Evolutionary conservation across 139 green algal genomes (phyloP).

Genomic region (Chlamydomonas applanata): DNA sequence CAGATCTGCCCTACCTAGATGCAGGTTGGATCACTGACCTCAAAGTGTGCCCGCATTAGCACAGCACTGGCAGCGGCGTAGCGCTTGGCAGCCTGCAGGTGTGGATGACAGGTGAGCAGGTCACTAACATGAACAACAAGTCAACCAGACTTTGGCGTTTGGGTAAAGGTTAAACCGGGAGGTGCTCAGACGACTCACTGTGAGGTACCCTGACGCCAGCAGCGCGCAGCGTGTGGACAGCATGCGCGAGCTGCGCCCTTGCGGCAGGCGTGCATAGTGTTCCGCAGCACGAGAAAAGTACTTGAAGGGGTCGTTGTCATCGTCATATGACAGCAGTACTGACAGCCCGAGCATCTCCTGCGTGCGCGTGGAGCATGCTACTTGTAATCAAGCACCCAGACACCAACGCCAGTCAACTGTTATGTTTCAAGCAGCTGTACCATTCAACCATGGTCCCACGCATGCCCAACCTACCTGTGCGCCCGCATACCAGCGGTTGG

Average conservation of each 20-base stretch:
- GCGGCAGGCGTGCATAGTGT: slow-evolving; percentile 37
- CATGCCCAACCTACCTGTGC: slow-evolving; percentile 72
- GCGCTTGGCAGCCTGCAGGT: slow-evolving; percentile 16
- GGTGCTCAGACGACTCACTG: too few species aligned
- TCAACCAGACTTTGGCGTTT: too few species aligned
- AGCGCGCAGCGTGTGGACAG: slow-evolving; percentile 51
- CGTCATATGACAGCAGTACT: slow-evolving; percentile 29
- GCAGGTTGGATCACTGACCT: slow-evolving; percentile 26
- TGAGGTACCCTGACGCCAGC: slow-evolving; percentile 1
- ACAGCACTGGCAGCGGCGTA: slow-evolving; percentile 46
- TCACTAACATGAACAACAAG: too few species aligned
- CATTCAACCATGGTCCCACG: too few species aligned
- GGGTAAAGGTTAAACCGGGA: too few species aligned
- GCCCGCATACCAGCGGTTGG: slow-evolving; percentile 72
- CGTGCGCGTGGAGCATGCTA: not conserved
- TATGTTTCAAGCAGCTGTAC: too few species aligned
- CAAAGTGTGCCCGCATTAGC: slow-evolving; percentile 77
- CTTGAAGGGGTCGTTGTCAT: slow-evolving; percentile 45
- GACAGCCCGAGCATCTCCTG: slow-evolving; percentile 61
- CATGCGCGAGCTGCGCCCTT: slow-evolving; percentile 33
- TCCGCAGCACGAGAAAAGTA: slow-evolving; percentile 57
- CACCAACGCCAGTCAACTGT: too few species aligned
- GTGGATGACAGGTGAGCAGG: too few species aligned
- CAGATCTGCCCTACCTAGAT: not conserved
- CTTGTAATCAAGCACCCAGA: too few species aligned